A percentile compares a stretch with the other conserved stretches of the same genome.
Evolutionary conservation across 1,139 yeast genomes (phyloP).

Genomic region (Candida sojae): DNA sequence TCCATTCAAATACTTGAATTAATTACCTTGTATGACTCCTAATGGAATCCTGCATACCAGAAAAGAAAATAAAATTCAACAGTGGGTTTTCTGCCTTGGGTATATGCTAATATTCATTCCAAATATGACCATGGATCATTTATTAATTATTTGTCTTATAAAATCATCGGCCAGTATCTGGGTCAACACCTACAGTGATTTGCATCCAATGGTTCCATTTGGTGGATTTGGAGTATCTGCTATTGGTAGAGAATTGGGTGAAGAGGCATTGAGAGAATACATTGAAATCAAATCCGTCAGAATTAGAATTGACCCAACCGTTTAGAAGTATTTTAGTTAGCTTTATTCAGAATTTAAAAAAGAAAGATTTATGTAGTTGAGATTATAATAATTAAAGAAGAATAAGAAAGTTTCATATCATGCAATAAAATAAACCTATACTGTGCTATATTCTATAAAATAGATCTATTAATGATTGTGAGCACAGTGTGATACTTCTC

Average conservation of each 20-base stretch:
- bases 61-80: too few relatives aligned
- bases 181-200: constrained; percentile 83
- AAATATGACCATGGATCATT: too few relatives aligned
- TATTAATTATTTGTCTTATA: too few relatives aligned
- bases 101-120: too few relatives aligned
- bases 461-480: constrained; percentile 10
- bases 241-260: constrained; percentile 91
- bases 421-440: neutral
- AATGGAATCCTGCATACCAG: too few relatives aligned
- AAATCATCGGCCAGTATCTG: constrained; percentile 51
- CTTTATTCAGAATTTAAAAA: too few relatives aligned
- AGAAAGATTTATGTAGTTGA: too few relatives aligned
- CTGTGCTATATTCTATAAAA: neutral
- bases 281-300: constrained; percentile 81
- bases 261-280: constrained; percentile 80
- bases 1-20: too few relatives aligned
- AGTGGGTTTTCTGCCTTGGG: too few relatives aligned
- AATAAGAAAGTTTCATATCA: neutral
- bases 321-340: neutral
- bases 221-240: constrained; percentile 91
- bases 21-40: too few relatives aligned
- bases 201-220: constrained; percentile 78
- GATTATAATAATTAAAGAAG: too few relatives aligned
- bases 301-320: constrained; percentile 23
- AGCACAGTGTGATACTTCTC: constrained; percentile 12